These are phyloP conservation scores for Aspergillus sclerotioniger DNA, from an alignment of 495 filamentous ascomycete species.

Conservation along the genomic window DNA sequence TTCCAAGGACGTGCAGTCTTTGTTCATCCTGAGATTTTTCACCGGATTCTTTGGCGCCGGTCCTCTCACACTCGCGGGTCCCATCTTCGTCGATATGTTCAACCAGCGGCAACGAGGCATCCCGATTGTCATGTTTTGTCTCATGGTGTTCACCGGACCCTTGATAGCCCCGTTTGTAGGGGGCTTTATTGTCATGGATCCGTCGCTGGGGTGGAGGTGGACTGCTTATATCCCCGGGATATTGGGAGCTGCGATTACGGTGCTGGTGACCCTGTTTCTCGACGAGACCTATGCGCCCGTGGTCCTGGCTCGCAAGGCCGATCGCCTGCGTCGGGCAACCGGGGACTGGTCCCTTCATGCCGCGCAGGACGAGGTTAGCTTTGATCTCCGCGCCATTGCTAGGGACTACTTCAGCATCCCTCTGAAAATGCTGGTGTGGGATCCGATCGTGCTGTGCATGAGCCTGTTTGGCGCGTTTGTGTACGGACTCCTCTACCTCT, in stretches of 20 bases:
- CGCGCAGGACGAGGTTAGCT: conserved; percentile 89
- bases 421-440: conserved; percentile 61
- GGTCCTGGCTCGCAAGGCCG: conserved; percentile 74
- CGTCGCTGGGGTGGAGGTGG: conserved; percentile 77
- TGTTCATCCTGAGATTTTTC: conserved; percentile 70
- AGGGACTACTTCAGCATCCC: conserved; percentile 38
- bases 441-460: conserved; percentile 73
- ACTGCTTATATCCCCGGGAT: conserved; percentile 73
- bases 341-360: conserved; percentile 95
- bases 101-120: conserved; percentile 73
- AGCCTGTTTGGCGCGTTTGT: conserved; percentile 59
- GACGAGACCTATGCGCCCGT: conserved; percentile 83
- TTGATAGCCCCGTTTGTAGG: conserved; percentile 82
- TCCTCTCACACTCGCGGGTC: conserved; percentile 81
- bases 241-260: conserved; percentile 74
- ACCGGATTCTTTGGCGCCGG: conserved; percentile 62
- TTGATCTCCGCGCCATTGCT: conserved; percentile 65
- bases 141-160: conserved; percentile 82
- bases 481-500: conserved; percentile 61
- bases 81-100: conserved; percentile 89
- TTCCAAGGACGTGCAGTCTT: conserved; percentile 63
- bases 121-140: conserved; percentile 68
- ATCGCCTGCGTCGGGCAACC: conserved; percentile 75
- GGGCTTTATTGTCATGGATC: conserved; percentile 58
- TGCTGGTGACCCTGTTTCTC: conserved; percentile 70